Evolutionary conservation across 2,329 filamentous ascomycete species (phyloP).

Genomic region (Fusarium poae): DNA sequence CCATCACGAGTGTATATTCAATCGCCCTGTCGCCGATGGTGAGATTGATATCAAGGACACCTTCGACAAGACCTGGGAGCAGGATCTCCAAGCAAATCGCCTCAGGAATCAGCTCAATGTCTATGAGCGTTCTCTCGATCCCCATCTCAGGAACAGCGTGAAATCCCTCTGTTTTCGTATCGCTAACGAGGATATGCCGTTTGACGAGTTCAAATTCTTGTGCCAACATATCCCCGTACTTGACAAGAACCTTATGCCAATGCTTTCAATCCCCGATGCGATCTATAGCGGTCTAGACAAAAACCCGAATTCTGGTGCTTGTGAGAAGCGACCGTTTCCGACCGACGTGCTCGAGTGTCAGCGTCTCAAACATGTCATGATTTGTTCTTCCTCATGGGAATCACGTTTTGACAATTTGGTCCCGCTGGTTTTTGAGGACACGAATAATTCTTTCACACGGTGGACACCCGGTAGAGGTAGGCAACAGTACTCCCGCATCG

Average conservation of each 20-base stretch:
- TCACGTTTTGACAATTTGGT: neutral
- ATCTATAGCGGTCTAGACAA: neutral
- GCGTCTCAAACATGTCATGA: constrained; percentile 21
- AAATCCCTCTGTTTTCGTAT: neutral
- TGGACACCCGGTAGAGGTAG: no score
- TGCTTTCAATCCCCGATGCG: neutral
- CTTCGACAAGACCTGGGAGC: constrained; percentile 5
- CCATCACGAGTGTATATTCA: constrained; percentile 18
- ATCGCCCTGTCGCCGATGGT: constrained; percentile 3
- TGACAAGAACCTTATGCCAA: neutral
- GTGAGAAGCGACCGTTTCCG: neutral
- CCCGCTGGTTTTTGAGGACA: neutral
- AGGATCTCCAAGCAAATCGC: neutral
- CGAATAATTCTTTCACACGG: neutral
- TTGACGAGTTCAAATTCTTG: neutral
- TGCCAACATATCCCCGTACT: neutral
- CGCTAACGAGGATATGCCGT: neutral
- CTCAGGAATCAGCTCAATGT: constrained; percentile 13
- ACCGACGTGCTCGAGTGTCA: constrained; percentile 15
- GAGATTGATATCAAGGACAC: neutral
- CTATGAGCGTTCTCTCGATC: constrained; percentile 7
- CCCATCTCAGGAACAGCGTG: neutral
- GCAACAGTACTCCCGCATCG: neutral
- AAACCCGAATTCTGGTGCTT: neutral
- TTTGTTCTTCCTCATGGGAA: neutral